Conservation (phyloP, 805 yeast species). For the Candida palmyrensis region DNA sequence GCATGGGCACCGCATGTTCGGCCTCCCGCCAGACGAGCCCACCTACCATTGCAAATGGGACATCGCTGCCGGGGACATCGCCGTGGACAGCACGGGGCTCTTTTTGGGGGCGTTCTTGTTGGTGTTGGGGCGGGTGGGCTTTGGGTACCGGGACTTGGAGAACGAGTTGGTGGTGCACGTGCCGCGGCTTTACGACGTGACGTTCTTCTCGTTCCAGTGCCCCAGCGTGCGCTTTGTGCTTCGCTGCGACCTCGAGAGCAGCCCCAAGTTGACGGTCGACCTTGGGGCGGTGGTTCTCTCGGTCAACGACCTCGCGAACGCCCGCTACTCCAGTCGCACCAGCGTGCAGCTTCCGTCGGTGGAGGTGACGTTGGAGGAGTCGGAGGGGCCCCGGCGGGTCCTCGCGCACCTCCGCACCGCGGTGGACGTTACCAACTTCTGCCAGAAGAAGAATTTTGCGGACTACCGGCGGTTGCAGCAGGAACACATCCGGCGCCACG, state of each 20-base stretch:
- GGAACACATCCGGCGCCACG: constrained; percentile 61
- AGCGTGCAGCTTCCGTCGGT: constrained; percentile 43
- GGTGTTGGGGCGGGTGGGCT: constrained; percentile 45
- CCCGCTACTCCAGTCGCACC: constrained; percentile 52
- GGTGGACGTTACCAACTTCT: constrained; percentile 48
- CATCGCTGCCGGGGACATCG: constrained; percentile 58
- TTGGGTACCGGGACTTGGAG: constrained; percentile 70
- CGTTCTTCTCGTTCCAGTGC: constrained; percentile 54
- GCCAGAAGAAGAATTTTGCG: constrained; percentile 44
- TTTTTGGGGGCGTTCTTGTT: constrained; percentile 40
- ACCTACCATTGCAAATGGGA: constrained; percentile 93
- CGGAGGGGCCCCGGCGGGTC: constrained; percentile 12
- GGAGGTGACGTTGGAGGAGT: constrained; percentile 2
- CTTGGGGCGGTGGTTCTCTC: constrained; percentile 29
- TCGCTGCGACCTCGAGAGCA: constrained; percentile 11
- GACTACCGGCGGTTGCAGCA: constrained; percentile 53
- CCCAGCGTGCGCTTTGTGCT: constrained; percentile 43
- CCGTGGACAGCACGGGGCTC: constrained; percentile 44
- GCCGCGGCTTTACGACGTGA: constrained; percentile 61
- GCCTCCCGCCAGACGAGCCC: constrained; percentile 83
- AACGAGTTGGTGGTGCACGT: constrained; percentile 60
- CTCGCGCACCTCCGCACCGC: constrained; percentile 52
- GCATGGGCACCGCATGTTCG: constrained; percentile 91
- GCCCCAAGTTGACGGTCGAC: constrained; percentile 10
- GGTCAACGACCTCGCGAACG: constrained; percentile 67